Base-by-base conservation (phyloP, 2,329 filamentous ascomycete species). In the Penicillium sp. region DNA sequence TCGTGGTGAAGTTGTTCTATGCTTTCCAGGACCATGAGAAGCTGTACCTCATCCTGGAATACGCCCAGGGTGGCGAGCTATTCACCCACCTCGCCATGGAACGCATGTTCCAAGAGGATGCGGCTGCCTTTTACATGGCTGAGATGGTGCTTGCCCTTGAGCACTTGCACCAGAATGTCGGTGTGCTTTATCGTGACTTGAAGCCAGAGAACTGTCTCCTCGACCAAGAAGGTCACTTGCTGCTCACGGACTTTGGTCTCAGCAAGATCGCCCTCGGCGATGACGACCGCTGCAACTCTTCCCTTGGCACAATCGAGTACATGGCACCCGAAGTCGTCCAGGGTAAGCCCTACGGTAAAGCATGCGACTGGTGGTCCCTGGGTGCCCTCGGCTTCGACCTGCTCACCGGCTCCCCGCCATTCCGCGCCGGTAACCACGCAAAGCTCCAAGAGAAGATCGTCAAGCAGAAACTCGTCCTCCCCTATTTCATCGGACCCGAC, bases 341-440 rank as follows among this genome's bases (percentile, higher is more conserved):
- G 58, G 92, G 92, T 57, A 87, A 90, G 61, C 87, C 90, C 62
- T 99, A 99, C 72, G 92, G 93, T 68, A 93, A 92, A 73, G 88
- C 92, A 1, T 95, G 97, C 16, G 94, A 99, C 77, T 99, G 93
- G 93, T 99, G 94, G 94, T 96, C 92, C 4, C 87, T 99, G 43
- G 94, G 95, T 31, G 92, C 93, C 2, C 83, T 99, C 42, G 92
- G 91, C 29, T 96, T 88, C 73, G 94, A 99, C 71, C 81, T 99
- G 31, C 87, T 99, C 72, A 97, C 93, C 9, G 94, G 95, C 49
- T 87, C 87, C 51, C 92, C 93, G 8, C 94, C 95, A 0, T 99
- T 97, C 77, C 86, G 86, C 23, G 94, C 91, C 39, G 87, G 88
- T 73, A 97, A 97, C 77, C 87, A 96, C 71, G 87, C 91, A 69